phyloP scores from a whole-genome alignment of 306 rosid species.

The Mimosa bimucronata region DNA sequence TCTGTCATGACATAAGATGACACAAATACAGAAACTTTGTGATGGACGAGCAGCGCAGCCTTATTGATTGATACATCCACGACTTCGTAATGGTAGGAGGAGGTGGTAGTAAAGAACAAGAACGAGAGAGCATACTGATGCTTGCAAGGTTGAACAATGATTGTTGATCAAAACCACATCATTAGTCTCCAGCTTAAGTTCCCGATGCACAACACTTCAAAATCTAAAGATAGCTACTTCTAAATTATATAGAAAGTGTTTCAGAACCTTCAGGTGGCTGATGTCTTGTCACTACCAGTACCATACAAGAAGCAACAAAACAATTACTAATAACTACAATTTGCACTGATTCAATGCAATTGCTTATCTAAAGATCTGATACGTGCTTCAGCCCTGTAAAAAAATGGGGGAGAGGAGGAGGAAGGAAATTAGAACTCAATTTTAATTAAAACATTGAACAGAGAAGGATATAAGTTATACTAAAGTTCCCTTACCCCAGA shows the following conservation, averaged over 20 bases:
- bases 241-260: conserved; percentile 46
- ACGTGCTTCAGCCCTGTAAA: conserved; percentile 62
- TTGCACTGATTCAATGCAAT: conserved; percentile 55
- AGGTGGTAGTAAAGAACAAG: conserved; percentile 50
- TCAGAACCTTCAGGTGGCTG: conserved; percentile 49
- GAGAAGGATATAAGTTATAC: neutral
- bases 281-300: conserved; percentile 47
- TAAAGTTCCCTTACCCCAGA: conserved; percentile 58
- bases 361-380: conserved; percentile 56
- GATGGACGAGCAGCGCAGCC: conserved; percentile 72
- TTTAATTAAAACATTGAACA: neutral
- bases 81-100: conserved; percentile 46
- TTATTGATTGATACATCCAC: conserved; percentile 65
- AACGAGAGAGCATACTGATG: conserved; percentile 66
- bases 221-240: conserved; percentile 57
- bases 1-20: conserved; percentile 52
- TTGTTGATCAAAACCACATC: conserved; percentile 46
- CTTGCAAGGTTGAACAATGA: conserved; percentile 47
- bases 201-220: conserved; percentile 47
- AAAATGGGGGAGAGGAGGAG: neutral
- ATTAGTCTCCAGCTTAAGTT: conserved; percentile 46
- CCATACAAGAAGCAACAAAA: conserved; percentile 64
- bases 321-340: conserved; percentile 48
- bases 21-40: conserved; percentile 63
- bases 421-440: conserved; percentile 28